Percentiles rank a stretch among this genome's conserved stretches.
phyloP scores from a whole-genome alignment of 345 rosid genomes.

The Cardamine occulta region DNA sequence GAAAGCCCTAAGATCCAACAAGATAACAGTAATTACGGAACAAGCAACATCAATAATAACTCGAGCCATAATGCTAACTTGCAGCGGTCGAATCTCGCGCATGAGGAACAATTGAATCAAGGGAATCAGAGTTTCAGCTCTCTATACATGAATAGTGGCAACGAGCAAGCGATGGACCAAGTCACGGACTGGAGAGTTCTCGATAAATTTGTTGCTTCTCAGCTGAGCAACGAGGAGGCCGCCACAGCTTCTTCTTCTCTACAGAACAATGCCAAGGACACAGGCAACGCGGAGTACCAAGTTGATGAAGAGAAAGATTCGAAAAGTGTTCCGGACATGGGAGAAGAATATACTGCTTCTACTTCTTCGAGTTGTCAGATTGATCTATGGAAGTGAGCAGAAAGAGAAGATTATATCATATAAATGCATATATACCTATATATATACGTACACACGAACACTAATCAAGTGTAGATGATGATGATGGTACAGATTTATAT shows the following conservation, averaged over 20 bases:
- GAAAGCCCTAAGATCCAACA: conserved; percentile 77
- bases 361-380: conserved; percentile 77
- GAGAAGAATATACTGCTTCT: conserved; percentile 65
- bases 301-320: conserved; percentile 52
- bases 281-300: conserved; percentile 44
- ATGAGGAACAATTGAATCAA: conserved; percentile 62
- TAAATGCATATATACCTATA: conserved; percentile 32
- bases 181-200: conserved; percentile 95
- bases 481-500: conserved; percentile 53
- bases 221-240: conserved; percentile 83
- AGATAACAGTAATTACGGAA: conserved; percentile 55
- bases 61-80: conserved; percentile 50
- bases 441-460: conserved; percentile 38
- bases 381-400: conserved; percentile 82
- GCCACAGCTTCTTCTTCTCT: conserved; percentile 38
- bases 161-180: conserved; percentile 72
- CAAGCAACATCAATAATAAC: conserved; percentile 49
- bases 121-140: conserved; percentile 57
- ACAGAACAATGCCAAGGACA: conserved; percentile 38
- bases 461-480: conserved; percentile 42
- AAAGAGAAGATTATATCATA: conserved; percentile 41
- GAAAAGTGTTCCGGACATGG: conserved; percentile 53
- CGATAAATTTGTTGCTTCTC: conserved; percentile 96
- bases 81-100: conserved; percentile 62
- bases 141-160: conserved; percentile 46